Evolutionary conservation across 75 land plant genomes (phyloP), one percentile per base, ranked within the genome.

Genomic region (Sequoiadendron giganteum): DNA sequence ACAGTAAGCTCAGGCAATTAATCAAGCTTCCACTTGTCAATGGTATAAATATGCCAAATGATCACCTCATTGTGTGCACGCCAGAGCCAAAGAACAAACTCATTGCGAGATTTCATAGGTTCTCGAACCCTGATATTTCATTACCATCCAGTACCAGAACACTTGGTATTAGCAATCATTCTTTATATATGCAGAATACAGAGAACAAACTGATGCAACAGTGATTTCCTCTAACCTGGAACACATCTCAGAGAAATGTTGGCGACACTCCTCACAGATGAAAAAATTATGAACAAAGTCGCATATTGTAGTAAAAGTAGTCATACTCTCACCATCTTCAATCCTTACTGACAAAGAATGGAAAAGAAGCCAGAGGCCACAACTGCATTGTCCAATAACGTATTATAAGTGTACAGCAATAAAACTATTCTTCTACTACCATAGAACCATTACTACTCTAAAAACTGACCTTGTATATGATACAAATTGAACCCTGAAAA

Each of bases 291-390:
- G 94, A 78, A 98, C 92, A 86, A 98, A 97, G 75, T 95, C 94
- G 86, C 96, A 94, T 11, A 94, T 92, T 49, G 97, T 52, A 28
- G 88, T 87, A 79, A 97, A 93, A 18, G 99, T 93, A 76, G 88
- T 55, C 42, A 91, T 93, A 84, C 96, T 93, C 86, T 97, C 99
- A 83, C 92, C 94, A 86, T 98, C 97, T 10, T 94, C 99, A 38
- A 97, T 92, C 86, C 97, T 94, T 39, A 98, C 96, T 34, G 97
- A 94, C 13, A 98, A 86, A 39, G 99, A 93, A 90, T 97, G 99
- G 80, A 98, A 82, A n/a, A 98, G 90, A 86, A 95, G 90, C 99
- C 97, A 98, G 28, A 98, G 91, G 18, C 99, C 99, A 90, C 99
- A 97, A 48, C 99, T 97, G 93, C 92, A 90, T 2, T 42, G 18